Percentiles rank a stretch among this genome's conserved stretches.
Conservation (phyloP, 805 yeast species). For the Metschnikowia lochheadii region DNA sequence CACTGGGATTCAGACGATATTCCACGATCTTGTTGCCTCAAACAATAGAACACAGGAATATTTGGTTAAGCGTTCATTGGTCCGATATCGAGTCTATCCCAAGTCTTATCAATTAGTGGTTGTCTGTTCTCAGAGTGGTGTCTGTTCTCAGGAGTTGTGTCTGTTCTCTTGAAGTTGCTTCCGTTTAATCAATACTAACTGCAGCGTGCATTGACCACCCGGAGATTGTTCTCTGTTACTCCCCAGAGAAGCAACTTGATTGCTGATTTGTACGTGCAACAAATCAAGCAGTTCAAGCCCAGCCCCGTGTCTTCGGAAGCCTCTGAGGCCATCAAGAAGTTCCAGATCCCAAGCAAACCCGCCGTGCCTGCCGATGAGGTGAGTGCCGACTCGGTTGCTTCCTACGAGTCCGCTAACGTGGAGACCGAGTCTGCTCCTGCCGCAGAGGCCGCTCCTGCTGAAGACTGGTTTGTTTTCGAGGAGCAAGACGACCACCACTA, state of each 20-base stretch:
- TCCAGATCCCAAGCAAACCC: conserved; percentile 81
- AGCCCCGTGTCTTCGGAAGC: conserved; percentile 67
- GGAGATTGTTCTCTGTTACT: conserved; percentile 41
- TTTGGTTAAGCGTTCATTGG: no score
- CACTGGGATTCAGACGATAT: no score
- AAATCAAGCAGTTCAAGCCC: conserved; percentile 86
- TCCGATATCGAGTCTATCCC: no score
- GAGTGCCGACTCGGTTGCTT: conserved; percentile 61
- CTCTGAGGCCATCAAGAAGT: conserved; percentile 76
- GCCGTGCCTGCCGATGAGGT: conserved; percentile 67
- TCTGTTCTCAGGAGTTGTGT: not conserved
- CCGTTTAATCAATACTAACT: conserved; percentile 14
- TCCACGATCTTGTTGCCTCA: no score
- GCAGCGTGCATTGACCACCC: conserved; percentile 27
- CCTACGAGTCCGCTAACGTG: conserved; percentile 67
- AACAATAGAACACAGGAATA: no score
- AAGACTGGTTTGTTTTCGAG: conserved; percentile 80
- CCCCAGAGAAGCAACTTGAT: conserved; percentile 55
- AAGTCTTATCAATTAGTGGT: no score
- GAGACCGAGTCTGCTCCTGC: conserved; percentile 50
- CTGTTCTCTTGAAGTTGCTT: not conserved
- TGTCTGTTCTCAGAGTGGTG: no score
- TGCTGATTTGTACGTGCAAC: conserved; percentile 81
- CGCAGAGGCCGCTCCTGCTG: conserved; percentile 40
- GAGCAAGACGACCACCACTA: conserved; percentile 58